A percentile compares a stretch with the other conserved stretches of the same genome.
Conservation (phyloP, 2,329 filamentous ascomycete genomes). For the Sporothrix pseudoabietina region DNA sequence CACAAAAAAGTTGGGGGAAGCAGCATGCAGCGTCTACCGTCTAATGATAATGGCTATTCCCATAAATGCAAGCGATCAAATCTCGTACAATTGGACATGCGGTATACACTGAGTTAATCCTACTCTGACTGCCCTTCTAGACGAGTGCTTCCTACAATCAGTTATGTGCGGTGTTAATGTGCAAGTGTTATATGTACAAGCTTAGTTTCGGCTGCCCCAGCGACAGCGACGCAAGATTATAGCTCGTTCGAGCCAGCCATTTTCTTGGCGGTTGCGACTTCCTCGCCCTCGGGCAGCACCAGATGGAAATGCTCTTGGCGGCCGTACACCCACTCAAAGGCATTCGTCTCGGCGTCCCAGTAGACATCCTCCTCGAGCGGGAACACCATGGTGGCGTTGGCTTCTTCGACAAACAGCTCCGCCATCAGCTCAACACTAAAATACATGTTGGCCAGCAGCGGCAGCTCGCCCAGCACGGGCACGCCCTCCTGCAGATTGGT, state of each 20-base stretch:
- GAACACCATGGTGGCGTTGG: slow-evolving; percentile 49
- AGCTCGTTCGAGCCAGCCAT: slow-evolving; percentile 6
- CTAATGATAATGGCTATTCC: neutral
- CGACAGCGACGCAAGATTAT: neutral
- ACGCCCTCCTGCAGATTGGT: slow-evolving; percentile 54
- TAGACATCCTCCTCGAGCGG: slow-evolving; percentile 55
- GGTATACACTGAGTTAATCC: neutral
- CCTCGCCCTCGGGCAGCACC: slow-evolving; percentile 20
- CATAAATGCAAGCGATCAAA: neutral
- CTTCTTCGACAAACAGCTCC: slow-evolving; percentile 51
- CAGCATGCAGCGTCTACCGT: too few species aligned
- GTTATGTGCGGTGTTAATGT: neutral
- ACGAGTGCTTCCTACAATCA: neutral
- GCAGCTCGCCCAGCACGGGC: slow-evolving; percentile 51
- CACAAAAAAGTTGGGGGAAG: neutral
- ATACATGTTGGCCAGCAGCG: slow-evolving; percentile 50
- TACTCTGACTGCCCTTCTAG: neutral
- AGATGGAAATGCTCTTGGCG: slow-evolving; percentile 50
- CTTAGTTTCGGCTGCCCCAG: neutral
- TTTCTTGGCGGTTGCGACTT: too few species aligned
- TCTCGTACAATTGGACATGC: neutral
- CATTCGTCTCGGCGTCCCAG: slow-evolving; percentile 45
- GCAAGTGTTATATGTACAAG: neutral
- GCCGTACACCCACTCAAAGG: slow-evolving; percentile 54
- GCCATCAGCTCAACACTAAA: slow-evolving; percentile 56